phyloP scores from a whole-genome alignment of 192 early-diverging fungal genomes.

The Spinellus fusiger region DNA sequence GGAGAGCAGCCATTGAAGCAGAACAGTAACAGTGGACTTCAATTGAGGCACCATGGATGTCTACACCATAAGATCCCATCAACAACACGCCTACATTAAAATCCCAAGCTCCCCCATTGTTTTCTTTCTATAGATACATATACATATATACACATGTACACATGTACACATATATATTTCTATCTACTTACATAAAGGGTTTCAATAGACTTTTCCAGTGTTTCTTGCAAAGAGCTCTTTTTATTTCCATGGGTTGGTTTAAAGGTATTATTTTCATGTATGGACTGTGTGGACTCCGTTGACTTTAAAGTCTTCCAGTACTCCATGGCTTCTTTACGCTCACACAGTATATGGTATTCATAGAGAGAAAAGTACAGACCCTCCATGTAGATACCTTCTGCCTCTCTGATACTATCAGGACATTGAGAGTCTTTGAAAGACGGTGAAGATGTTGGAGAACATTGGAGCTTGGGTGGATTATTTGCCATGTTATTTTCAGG shows the following conservation, averaged over 20 bases:
- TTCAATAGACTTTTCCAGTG: not conserved
- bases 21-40: slow-evolving; percentile 45
- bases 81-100: not conserved
- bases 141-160: too few species aligned
- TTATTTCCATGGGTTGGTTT: not conserved
- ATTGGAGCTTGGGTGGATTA: not conserved
- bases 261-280: not conserved
- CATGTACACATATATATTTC: not conserved
- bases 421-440: slow-evolving; percentile 38
- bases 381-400: slow-evolving; percentile 41
- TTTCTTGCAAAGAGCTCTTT: not conserved
- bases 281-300: not conserved
- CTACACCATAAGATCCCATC: not conserved
- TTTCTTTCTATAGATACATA: too few species aligned
- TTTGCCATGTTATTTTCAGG: not conserved
- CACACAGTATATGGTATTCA: slow-evolving; percentile 39
- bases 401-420: slow-evolving; percentile 43
- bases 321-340: slow-evolving; percentile 30
- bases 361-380: slow-evolving; percentile 43
- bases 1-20: slow-evolving; percentile 45
- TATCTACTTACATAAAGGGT: slow-evolving; percentile 4
- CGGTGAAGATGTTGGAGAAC: slow-evolving; percentile 32
- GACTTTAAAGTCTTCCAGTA: slow-evolving; percentile 5
- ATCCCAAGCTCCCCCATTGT: too few species aligned
- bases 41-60: slow-evolving; percentile 43